Percentiles rank a stretch among this genome's conserved stretches.
Conservation (phyloP, 2,329 filamentous ascomycete genomes). For the Colletotrichum sp. region DNA sequence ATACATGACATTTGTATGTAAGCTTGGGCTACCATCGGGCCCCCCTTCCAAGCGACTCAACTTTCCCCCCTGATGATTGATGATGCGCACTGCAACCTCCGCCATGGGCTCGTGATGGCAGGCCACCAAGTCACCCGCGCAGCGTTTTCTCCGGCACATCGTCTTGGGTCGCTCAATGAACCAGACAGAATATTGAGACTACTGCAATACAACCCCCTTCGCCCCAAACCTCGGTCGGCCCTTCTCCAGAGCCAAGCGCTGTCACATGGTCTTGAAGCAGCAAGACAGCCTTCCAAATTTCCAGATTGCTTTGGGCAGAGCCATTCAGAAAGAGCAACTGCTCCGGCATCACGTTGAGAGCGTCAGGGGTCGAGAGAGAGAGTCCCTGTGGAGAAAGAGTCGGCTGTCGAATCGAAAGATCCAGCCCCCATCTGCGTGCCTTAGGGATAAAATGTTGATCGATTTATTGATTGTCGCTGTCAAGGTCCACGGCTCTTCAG, state of each 20-base stretch:
- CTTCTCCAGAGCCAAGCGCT: conserved; percentile 15
- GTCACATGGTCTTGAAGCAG: conserved; percentile 1
- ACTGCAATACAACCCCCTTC: conserved; percentile 13
- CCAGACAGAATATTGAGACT: background rate
- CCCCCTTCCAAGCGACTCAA: background rate
- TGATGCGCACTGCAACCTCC: background rate
- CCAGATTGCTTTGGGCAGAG: background rate
- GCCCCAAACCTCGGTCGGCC: conserved; percentile 2
- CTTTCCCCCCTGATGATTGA: background rate
- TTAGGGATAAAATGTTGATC: background rate
- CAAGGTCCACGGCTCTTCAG: background rate
- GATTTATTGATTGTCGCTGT: background rate
- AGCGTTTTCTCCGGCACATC: background rate
- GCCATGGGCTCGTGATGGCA: background rate
- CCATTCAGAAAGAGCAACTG: background rate
- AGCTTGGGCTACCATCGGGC: conserved; percentile 1
- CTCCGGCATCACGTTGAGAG: background rate
- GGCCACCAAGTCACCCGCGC: background rate
- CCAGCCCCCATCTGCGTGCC: background rate
- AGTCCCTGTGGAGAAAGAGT: background rate
- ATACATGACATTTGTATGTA: background rate
- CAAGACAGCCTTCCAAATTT: background rate
- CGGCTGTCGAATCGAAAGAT: background rate
- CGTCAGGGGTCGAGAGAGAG: background rate
- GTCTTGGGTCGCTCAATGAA: background rate